These are phyloP conservation scores for Eucalyptus regnans DNA, from an alignment of 345 rosid species.

Conservation along the genomic window DNA sequence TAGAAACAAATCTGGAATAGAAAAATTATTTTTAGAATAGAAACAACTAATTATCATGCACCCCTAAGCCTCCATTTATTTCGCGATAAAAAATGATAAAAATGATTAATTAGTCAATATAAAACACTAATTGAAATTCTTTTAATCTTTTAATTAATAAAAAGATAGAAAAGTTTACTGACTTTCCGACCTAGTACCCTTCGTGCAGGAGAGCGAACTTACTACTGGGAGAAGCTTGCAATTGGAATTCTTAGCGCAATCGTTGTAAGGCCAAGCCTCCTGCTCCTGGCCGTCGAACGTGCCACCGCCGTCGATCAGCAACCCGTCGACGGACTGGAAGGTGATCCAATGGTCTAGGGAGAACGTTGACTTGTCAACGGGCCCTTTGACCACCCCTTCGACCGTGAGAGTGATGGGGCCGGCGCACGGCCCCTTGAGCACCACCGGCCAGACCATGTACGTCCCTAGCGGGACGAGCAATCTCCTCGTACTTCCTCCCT, in stretches of 20 bases:
- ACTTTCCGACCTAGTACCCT: too few relatives aligned
- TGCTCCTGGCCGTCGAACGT: constrained; percentile 13
- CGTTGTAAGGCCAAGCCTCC: constrained; percentile 5
- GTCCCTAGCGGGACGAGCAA: constrained; percentile 11
- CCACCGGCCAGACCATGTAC: background rate
- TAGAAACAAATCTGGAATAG: too few relatives aligned
- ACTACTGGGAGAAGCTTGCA: constrained; percentile 11
- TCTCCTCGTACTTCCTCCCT: background rate
- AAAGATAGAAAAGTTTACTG: background rate
- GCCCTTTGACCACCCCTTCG: constrained; percentile 9
- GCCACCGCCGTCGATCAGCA: constrained; percentile 6
- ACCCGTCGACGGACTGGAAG: background rate
- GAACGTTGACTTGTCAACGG: background rate
- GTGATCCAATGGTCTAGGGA: constrained; percentile 1
- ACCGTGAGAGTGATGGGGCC: background rate
- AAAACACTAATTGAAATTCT: background rate
- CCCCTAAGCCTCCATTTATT: too few relatives aligned
- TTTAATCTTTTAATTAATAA: background rate
- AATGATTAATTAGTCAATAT: too few relatives aligned
- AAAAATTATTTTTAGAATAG: too few relatives aligned
- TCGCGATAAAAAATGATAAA: too few relatives aligned
- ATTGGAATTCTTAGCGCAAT: background rate
- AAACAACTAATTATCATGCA: too few relatives aligned
- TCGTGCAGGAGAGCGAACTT: background rate
- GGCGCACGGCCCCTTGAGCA: constrained; percentile 19